Percentiles rank a stretch among this genome's conserved stretches.
These are phyloP conservation scores for Jamesozyma rosinii DNA, from an alignment of 805 yeast genomes.

Conservation along the genomic window DNA sequence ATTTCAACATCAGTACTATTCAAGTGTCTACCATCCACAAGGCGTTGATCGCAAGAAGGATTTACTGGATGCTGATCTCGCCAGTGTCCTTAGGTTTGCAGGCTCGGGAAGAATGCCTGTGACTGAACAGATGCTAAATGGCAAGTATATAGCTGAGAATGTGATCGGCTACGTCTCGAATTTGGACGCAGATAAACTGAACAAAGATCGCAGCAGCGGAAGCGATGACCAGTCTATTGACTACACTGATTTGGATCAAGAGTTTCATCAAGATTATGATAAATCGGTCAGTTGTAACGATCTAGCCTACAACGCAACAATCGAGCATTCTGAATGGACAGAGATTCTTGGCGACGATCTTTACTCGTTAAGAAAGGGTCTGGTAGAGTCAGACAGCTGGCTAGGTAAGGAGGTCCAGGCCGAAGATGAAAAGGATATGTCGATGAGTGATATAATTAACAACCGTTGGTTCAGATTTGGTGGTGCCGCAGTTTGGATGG, in stretches of 20 bases:
- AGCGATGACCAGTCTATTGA: not conserved
- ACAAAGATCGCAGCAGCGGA: too few species aligned
- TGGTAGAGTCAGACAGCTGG: not conserved
- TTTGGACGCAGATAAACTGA: conserved; percentile 4
- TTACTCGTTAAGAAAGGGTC: conserved; percentile 2
- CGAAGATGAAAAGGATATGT: conserved; percentile 7
- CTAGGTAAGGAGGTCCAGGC: not conserved
- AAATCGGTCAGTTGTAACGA: conserved; percentile 5
- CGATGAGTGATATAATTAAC: conserved; percentile 5
- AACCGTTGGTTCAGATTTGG: conserved; percentile 29
- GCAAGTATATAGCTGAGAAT: conserved; percentile 3
- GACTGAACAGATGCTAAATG: conserved; percentile 1
- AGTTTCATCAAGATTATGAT: conserved; percentile 4
- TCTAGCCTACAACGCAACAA: conserved; percentile 2
- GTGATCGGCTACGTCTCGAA: conserved; percentile 9
- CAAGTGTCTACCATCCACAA: not conserved
- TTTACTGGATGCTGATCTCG: conserved; percentile 7
- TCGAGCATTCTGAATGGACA: conserved; percentile 1
- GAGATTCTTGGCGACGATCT: conserved; percentile 2
- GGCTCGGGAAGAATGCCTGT: conserved; percentile 4
- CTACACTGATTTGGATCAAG: not conserved
- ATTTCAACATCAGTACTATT: not conserved
- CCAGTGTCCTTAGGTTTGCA: conserved; percentile 5
- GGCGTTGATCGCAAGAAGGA: conserved; percentile 6
- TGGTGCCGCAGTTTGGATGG: conserved; percentile 47